Conservation (phyloP, 2,329 filamentous ascomycete species). For the Westerdykella aurantiaca region DNA sequence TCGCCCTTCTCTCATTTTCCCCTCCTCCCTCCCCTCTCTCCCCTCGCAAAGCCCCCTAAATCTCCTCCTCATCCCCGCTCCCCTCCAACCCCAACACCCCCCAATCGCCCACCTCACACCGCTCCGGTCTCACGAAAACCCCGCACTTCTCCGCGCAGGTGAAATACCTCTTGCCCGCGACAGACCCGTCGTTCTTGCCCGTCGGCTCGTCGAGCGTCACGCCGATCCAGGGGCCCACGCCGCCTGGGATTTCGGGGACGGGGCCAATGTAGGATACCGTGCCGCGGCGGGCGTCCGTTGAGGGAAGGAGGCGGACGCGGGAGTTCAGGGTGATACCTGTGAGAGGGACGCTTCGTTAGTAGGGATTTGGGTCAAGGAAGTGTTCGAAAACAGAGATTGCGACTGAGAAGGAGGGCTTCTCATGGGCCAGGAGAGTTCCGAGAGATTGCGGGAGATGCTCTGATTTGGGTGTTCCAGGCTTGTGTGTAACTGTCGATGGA, state of each 20-base stretch:
- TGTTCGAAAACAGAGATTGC: not conserved
- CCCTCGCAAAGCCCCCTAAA: no score
- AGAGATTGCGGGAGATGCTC: constrained; percentile 12
- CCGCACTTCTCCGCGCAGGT: constrained; percentile 63
- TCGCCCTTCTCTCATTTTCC: no score
- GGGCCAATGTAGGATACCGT: constrained; percentile 66
- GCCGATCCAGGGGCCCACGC: constrained; percentile 62
- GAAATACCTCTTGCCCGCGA: constrained; percentile 65
- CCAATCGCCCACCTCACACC: constrained; percentile 62
- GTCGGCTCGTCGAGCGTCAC: constrained; percentile 70
- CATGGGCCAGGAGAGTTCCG: not conserved
- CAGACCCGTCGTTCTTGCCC: constrained; percentile 75
- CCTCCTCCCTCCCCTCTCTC: no score
- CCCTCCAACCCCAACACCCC: constrained; percentile 64
- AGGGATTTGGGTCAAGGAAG: not conserved
- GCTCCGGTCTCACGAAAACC: constrained; percentile 72
- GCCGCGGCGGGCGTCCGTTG: constrained; percentile 64
- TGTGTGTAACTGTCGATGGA: no score
- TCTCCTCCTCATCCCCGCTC: constrained; percentile 38
- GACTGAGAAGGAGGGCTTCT: not conserved
- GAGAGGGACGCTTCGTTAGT: constrained; percentile 7
- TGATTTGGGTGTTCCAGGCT: not conserved
- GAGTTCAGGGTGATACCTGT: constrained; percentile 21
- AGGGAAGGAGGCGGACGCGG: constrained; percentile 44
- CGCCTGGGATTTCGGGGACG: constrained; percentile 63